Evolutionary conservation across 805 yeast species (phyloP), one percentile per base, ranked within the genome.

Genomic region (Tetrapisispora taiwanensis): DNA sequence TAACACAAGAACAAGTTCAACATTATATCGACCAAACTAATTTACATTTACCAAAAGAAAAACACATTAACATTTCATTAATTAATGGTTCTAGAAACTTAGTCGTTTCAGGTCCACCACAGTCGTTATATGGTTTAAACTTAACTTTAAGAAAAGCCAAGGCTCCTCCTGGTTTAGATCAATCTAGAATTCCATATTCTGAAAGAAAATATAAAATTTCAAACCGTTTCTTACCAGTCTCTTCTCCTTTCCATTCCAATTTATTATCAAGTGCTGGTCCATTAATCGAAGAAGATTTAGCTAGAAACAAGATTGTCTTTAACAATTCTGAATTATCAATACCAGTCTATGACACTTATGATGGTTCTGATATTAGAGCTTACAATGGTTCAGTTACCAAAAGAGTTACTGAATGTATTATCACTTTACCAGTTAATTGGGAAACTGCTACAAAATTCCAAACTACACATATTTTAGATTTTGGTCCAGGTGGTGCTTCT

Each of bases 401-500:
- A 26, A 81, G 96, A 67, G 72, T 86, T 47, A 81, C 84, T 48
- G 78, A 79, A 63, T 82, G 89, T 58, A 89, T 92, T 65, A 86
- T 92, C 43, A 80, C 79, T 59, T 75, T 86, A 59, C 87, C 95
- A 36, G 99, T 92, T 52, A 75, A 85, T 68, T 92, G 99, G 99
- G 97, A 92, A 70, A 53, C 55, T 26, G 94, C 97, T 27, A 89
- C 97, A 31, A 63, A 76, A 52, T 86, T 85, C 64, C 64, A 75
- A 39, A 76, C 92, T 24, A 84, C 97, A 39, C 98, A 92, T 64
- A 77, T 92, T 56, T 66, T 92, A 50, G 99, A 92, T 69, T 92
- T 92, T 57, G 99, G 99, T 63, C 99, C 98, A 49, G 98, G 99
- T 68, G 97, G 97, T 56, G 80, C 86, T 32, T 85, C 97, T 37